Evolutionary conservation across 2,329 filamentous ascomycete species (phyloP), one percentile per base, ranked within the genome.

Genomic region (Penicillium sp.): DNA sequence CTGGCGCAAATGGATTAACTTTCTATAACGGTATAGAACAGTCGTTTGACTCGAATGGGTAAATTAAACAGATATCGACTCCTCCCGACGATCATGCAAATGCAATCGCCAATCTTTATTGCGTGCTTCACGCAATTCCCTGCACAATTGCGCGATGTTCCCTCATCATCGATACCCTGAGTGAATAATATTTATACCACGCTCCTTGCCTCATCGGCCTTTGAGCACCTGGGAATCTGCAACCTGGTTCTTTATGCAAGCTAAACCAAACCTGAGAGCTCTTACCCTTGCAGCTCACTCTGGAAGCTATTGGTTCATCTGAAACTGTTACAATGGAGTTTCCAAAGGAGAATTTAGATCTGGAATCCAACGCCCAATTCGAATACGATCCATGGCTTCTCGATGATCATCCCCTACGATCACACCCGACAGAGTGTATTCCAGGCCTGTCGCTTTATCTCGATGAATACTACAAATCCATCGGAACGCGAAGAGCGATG

Each of bases 381-480:
- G 64, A 68, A 46, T 67, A 67, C 45, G 61, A 66, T 26, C 57
- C 55, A 31, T 66, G 64, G 58, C 47, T 73, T 17, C 55, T 72
- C 1, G 69, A 73, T 16, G 70, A 73, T 26, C 70, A 73, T 51
- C 70, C 70, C 8, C 65, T 72, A 9, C 70, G 71, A 17, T 67
- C 67, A 1, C 58, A 69, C 60, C 70, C 70, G 25, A 65, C 63
- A 4, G 60, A 65, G 19, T 72, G 68, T 54, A 63, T 66, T 47
- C 70, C 71, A 2, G 67, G 65, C 2, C 19, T 71, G 41, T 53
- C 53, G 1, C 17, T 52, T 4, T 62, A 64, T 19, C 22, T 70
- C 6, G 36, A 55, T 22, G 42, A 45, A 45, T 45, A 45, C 28
- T 22, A 45, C 5, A 56, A 61, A 47, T 60, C 60, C 0, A 35